These are phyloP conservation scores for Picea glauca DNA, from an alignment of 75 land plant species.

Conservation along the genomic window DNA sequence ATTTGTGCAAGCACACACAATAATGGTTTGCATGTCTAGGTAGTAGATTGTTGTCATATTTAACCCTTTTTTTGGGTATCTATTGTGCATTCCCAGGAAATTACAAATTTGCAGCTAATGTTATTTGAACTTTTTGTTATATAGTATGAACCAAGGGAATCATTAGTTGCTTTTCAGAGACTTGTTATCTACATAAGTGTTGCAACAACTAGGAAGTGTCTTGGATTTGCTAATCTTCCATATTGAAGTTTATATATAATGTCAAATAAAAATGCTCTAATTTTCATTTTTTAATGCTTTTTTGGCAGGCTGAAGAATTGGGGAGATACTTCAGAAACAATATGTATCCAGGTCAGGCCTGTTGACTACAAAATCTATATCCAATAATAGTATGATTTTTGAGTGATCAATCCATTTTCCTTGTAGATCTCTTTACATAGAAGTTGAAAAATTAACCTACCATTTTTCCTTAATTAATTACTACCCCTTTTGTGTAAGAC, in stretches of 20 bases:
- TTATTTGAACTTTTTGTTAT: neutral
- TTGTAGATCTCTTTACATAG: neutral
- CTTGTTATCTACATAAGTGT: neutral
- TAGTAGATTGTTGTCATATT: neutral
- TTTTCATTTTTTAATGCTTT: neutral
- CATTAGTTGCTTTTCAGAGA: neutral
- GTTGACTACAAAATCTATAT: neutral
- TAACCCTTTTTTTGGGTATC: too few species aligned
- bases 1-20: neutral
- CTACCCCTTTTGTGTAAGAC: too few species aligned
- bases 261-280: neutral
- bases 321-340: conserved; percentile 92
- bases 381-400: neutral
- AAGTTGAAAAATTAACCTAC: neutral
- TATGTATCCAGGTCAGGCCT: conserved; percentile 94
- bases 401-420: neutral
- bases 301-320: conserved; percentile 91
- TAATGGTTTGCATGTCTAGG: neutral
- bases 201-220: neutral
- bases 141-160: neutral
- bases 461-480: neutral
- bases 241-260: neutral
- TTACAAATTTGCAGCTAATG: neutral
- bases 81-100: neutral
- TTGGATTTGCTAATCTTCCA: neutral